phyloP scores from a whole-genome alignment of 306 rosid species.

The Herpetospermum pedunculosum region DNA sequence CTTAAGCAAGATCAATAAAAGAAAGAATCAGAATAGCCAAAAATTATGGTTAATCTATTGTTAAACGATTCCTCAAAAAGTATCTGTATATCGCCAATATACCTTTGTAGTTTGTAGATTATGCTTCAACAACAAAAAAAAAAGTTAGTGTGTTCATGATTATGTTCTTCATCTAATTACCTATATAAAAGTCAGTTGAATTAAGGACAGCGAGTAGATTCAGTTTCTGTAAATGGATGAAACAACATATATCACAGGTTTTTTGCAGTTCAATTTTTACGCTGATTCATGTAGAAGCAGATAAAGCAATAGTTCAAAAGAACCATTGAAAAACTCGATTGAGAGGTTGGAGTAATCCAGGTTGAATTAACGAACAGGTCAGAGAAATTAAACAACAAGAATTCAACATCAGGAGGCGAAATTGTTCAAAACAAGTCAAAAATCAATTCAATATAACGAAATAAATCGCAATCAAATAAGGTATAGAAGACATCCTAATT shows the following conservation, averaged over 20 bases:
- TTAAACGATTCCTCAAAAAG: neutral
- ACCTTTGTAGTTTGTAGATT: neutral
- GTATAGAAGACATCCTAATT: neutral
- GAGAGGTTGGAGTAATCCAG: neutral
- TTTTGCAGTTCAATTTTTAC: neutral
- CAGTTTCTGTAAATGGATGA: neutral
- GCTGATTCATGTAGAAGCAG: neutral
- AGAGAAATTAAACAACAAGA: neutral
- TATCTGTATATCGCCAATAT: neutral
- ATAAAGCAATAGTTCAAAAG: neutral
- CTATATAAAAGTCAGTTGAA: neutral
- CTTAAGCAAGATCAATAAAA: neutral
- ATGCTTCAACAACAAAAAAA: neutral
- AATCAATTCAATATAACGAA: neutral
- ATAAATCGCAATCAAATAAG: neutral
- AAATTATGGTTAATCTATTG: neutral
- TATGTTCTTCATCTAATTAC: neutral
- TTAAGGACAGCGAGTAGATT: neutral
- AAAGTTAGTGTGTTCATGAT: neutral
- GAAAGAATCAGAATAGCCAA: neutral
- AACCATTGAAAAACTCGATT: neutral
- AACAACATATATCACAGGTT: neutral
- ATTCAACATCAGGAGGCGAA: neutral
- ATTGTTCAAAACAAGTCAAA: neutral
- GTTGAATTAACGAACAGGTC: neutral